Conservation (phyloP, 306 rosid genomes). For the Quercus wislizeni region DNA sequence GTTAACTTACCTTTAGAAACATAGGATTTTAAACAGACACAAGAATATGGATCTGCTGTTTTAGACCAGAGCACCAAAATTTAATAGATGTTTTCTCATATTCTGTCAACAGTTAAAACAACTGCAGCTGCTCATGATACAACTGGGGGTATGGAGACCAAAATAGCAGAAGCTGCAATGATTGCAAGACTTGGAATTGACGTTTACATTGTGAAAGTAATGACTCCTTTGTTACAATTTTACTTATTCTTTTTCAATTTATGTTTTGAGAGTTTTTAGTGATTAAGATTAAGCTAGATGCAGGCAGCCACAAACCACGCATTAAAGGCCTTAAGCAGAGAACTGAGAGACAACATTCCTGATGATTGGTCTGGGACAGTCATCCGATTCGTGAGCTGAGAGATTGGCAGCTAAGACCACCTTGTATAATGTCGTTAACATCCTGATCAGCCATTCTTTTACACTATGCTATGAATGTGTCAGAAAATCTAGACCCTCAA, state of each 20-base stretch:
- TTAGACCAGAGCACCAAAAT: not conserved
- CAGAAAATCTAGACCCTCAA: not conserved
- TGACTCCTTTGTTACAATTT: too few species aligned
- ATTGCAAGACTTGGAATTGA: conserved; percentile 87
- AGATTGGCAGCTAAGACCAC: too few species aligned
- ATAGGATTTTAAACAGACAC: not conserved
- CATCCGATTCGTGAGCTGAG: conserved; percentile 48
- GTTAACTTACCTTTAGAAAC: not conserved
- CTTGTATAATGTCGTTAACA: not conserved
- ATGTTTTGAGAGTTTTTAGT: conserved; percentile 1
- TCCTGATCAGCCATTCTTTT: not conserved
- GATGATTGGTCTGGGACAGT: conserved; percentile 87
- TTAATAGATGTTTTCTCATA: not conserved
- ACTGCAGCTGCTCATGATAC: conserved; percentile 81
- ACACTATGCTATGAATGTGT: too few species aligned
- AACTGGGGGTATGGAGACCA: conserved; percentile 86
- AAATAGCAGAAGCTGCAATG: conserved; percentile 83
- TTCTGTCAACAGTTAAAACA: conserved; percentile 50
- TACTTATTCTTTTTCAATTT: not conserved
- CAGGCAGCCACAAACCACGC: conserved; percentile 92
- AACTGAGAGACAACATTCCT: conserved; percentile 50
- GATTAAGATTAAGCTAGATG: conserved; percentile 25
- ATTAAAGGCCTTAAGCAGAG: conserved; percentile 69
- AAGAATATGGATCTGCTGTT: not conserved
- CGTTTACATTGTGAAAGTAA: conserved; percentile 74